Conservation (phyloP, 2,329 filamentous ascomycete species). For the Trichophaea hybrida region DNA sequence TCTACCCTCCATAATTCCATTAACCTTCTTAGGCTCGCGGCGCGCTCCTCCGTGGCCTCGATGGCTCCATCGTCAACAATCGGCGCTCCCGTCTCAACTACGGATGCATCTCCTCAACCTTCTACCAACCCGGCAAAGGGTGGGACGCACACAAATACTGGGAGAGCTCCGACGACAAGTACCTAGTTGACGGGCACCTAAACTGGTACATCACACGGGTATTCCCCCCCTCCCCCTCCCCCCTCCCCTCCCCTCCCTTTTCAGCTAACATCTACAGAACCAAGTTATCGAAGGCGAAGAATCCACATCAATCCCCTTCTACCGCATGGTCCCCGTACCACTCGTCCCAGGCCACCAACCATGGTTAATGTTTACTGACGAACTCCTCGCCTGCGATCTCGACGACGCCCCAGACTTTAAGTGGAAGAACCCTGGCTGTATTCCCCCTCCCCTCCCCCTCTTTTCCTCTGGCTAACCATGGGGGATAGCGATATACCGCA, state of each 20-base stretch:
- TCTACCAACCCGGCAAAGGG: neutral
- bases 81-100: constrained; percentile 63
- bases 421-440: neutral
- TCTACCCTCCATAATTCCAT: neutral
- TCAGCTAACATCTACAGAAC: neutral
- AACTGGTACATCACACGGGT: constrained; percentile 3
- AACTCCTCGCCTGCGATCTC: neutral
- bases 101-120: constrained; percentile 39
- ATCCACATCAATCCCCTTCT: neutral
- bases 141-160: neutral
- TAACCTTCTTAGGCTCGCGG: constrained; percentile 33
- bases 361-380: neutral
- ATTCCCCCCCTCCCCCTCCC: neutral
- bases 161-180: neutral
- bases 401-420: constrained; percentile 1
- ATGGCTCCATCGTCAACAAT: constrained; percentile 66
- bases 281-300: neutral
- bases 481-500: neutral
- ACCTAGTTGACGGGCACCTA: neutral
- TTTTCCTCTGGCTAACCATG: neutral
- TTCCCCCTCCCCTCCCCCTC: neutral
- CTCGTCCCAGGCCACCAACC: neutral
- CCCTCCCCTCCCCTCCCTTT: neutral
- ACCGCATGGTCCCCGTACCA: neutral
- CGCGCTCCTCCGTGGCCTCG: constrained; percentile 58